Evolutionary conservation across 805 yeast genomes (phyloP).

Genomic region (Middelhovenomyces tepae): DNA sequence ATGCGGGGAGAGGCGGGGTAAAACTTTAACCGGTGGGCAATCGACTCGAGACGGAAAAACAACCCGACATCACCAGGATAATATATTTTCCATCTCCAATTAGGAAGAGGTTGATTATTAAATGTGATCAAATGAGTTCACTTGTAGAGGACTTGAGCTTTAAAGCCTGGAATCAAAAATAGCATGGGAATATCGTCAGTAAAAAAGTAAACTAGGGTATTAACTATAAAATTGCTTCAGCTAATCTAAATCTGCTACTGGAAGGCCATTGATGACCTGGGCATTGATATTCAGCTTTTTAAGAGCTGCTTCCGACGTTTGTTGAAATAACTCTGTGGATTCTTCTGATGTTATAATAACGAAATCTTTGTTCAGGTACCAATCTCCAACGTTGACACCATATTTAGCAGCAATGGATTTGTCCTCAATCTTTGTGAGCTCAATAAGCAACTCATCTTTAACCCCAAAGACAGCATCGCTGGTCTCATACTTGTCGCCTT

Average conservation of each 20-base stretch:
- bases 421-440: slow-evolving; percentile 9
- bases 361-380: slow-evolving; percentile 12
- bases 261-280: slow-evolving; percentile 12
- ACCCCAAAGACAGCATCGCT: slow-evolving; percentile 33
- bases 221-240: not conserved
- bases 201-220: too few species aligned
- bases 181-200: too few species aligned
- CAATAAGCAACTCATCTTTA: slow-evolving; percentile 21
- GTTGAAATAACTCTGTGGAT: slow-evolving; percentile 8
- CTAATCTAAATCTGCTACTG: slow-evolving; percentile 12
- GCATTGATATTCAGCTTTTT: slow-evolving; percentile 10
- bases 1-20: too few species aligned
- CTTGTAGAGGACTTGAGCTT: too few species aligned
- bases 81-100: too few species aligned
- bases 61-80: too few species aligned
- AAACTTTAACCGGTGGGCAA: too few species aligned
- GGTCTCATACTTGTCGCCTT: slow-evolving; percentile 25
- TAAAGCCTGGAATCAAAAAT: too few species aligned
- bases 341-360: slow-evolving; percentile 13
- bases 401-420: slow-evolving; percentile 9
- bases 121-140: too few species aligned
- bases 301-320: slow-evolving; percentile 10
- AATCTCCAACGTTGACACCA: slow-evolving; percentile 10
- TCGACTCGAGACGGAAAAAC: too few species aligned
- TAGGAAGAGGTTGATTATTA: too few species aligned